Percentiles rank a stretch among this genome's conserved stretches.
Conservation (phyloP, 2,329 filamentous ascomycete genomes). For the Camillea tinctor region DNA sequence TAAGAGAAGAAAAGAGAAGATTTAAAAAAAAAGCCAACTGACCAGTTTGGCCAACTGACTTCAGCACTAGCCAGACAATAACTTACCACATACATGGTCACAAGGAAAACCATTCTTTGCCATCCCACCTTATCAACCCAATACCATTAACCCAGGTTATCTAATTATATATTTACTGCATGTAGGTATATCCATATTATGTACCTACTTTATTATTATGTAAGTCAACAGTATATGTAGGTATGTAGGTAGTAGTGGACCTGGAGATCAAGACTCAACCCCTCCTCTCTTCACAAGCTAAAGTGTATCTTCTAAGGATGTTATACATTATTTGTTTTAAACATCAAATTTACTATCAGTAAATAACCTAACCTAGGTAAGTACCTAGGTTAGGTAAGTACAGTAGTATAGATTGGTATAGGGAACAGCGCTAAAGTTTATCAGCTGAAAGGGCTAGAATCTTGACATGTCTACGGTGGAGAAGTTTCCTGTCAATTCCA, state of each 20-base stretch:
- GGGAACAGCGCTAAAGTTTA: neutral
- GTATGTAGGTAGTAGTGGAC: too few relatives aligned
- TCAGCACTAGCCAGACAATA: neutral
- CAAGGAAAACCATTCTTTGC: neutral
- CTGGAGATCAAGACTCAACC: too few relatives aligned
- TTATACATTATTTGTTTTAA: too few relatives aligned
- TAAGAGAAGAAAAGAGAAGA: too few relatives aligned
- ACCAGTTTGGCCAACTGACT: neutral
- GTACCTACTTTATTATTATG: neutral
- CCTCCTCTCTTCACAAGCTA: too few relatives aligned
- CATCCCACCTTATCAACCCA: neutral
- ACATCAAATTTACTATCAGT: too few relatives aligned
- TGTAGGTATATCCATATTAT: too few relatives aligned
- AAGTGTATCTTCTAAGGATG: too few relatives aligned
- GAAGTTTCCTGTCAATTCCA: neutral
- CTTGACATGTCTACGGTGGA: neutral
- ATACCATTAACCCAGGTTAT: too few relatives aligned
- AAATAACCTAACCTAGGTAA: too few relatives aligned
- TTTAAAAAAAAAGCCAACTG: neutral
- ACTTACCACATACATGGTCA: neutral
- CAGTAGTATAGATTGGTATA: neutral
- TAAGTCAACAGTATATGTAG: too few relatives aligned
- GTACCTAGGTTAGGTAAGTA: too few relatives aligned
- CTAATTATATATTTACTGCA: neutral
- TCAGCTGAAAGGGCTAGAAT: neutral